Conservation (phyloP, 2,329 filamentous ascomycete genomes). For the Tolypocladium pustulatum region DNA sequence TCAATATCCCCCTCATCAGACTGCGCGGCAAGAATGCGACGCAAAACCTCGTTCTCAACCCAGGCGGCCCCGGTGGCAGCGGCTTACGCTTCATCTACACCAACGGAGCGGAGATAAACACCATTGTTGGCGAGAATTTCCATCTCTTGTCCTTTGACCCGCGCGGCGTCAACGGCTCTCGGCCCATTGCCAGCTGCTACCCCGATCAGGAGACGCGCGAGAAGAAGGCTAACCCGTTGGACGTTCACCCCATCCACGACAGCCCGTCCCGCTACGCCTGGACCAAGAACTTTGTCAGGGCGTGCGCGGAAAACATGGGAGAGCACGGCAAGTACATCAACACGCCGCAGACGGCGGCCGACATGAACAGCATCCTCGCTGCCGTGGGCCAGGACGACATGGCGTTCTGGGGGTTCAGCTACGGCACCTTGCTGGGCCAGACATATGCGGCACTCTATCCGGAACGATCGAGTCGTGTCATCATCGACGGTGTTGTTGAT, state of each 20-base stretch:
- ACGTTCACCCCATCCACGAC: constrained; percentile 17
- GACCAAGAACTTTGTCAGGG: constrained; percentile 27
- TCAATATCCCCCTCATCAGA: constrained; percentile 33
- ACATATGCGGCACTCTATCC: constrained; percentile 29
- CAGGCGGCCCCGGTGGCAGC: constrained; percentile 36
- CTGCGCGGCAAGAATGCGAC: constrained; percentile 30
- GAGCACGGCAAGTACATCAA: constrained; percentile 34
- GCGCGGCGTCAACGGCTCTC: constrained; percentile 27
- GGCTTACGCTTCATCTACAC: constrained; percentile 26
- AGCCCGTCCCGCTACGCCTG: constrained; percentile 28
- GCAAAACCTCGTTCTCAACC: constrained; percentile 33
- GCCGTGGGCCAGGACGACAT: constrained; percentile 21
- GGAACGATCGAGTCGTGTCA: constrained; percentile 18
- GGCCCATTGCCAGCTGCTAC: constrained; percentile 26
- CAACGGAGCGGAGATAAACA: constrained; percentile 22
- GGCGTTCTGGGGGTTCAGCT: constrained; percentile 31
- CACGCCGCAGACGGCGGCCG: constrained; percentile 38
- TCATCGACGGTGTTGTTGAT: constrained; percentile 25
- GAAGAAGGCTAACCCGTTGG: constrained; percentile 7
- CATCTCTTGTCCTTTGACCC: constrained; percentile 38
- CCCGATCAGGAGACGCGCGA: constrained; percentile 21
- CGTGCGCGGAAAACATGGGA: constrained; percentile 32
- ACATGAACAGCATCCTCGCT: constrained; percentile 39
- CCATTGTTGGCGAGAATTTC: constrained; percentile 28
- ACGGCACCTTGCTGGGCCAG: constrained; percentile 29